A percentile compares a stretch with the other conserved stretches of the same genome.
Conservation (phyloP, 495 filamentous ascomycete genomes). For the Evansstolkia leycettana region DNA sequence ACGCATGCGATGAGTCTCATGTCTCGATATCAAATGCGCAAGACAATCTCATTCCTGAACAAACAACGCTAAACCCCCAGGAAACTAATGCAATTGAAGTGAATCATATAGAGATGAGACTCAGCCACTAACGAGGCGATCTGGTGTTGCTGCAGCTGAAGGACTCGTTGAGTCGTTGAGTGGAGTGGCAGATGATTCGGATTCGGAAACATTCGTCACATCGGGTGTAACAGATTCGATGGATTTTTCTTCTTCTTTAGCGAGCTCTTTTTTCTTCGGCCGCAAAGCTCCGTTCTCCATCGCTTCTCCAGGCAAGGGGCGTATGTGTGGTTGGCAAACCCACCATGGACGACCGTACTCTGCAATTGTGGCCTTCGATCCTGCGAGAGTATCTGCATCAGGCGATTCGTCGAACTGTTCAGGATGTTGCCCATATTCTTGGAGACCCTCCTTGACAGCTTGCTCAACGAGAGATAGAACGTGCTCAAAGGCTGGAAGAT, state of each 20-base stretch:
- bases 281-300: conserved; percentile 65
- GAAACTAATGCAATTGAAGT: too few species aligned
- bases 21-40: too few species aligned
- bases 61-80: too few species aligned
- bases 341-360: conserved; percentile 75
- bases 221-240: too few species aligned
- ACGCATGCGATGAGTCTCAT: too few species aligned
- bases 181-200: conserved; percentile 7
- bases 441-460: conserved; percentile 57
- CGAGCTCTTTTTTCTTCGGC: conserved; percentile 42
- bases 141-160: conserved; percentile 16
- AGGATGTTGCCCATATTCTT: conserved; percentile 54
- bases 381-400: conserved; percentile 22
- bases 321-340: conserved; percentile 82
- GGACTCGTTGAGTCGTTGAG: conserved; percentile 5
- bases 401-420: conserved; percentile 36
- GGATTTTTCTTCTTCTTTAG: conserved; percentile 9
- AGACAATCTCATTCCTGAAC: too few species aligned
- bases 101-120: neutral
- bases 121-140: conserved; percentile 26
- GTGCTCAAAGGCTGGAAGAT: conserved; percentile 60
- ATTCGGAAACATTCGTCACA: conserved; percentile 6
- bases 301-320: conserved; percentile 83
- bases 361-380: conserved; percentile 54
- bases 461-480: conserved; percentile 55